These are phyloP conservation scores for Rhododendron vialii DNA, from an alignment of 148 eudicot genomes.

Conservation along the genomic window DNA sequence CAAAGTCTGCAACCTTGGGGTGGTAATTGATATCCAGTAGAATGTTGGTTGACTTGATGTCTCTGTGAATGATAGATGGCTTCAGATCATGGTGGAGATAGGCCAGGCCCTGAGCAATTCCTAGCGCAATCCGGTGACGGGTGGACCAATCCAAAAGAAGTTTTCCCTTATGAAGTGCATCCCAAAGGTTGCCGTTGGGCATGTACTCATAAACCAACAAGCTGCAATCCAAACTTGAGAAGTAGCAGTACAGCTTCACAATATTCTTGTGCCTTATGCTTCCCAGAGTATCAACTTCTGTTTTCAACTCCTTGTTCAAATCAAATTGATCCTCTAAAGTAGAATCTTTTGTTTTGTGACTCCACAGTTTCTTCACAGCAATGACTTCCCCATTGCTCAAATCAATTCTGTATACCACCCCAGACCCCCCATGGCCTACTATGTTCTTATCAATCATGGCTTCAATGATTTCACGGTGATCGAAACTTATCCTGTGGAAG, in stretches of 20 bases:
- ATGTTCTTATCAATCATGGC: constrained; percentile 79
- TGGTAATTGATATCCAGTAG: constrained; percentile 72
- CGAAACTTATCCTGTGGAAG: constrained; percentile 72
- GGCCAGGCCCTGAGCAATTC: constrained; percentile 85
- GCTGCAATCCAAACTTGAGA: constrained; percentile 58
- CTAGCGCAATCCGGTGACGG: constrained; percentile 76
- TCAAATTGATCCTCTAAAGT: constrained; percentile 42
- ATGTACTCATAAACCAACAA: constrained; percentile 91
- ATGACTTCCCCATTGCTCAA: constrained; percentile 63
- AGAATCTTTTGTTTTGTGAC: constrained; percentile 49
- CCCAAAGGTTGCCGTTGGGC: constrained; percentile 96
- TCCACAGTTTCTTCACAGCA: constrained; percentile 91
- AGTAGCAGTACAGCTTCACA: constrained; percentile 76
- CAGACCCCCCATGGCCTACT: constrained; percentile 89
- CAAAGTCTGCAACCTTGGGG: constrained; percentile 94
- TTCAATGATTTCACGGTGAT: constrained; percentile 67
- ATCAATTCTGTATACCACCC: constrained; percentile 73
- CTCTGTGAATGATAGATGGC: constrained; percentile 85
- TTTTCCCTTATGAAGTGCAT: constrained; percentile 82
- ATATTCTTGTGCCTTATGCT: constrained; percentile 93
- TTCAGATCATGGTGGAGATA: constrained; percentile 86
- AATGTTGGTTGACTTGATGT: constrained; percentile 89
- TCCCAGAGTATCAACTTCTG: constrained; percentile 90
- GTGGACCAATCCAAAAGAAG: constrained; percentile 70
- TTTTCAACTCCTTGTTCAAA: constrained; percentile 62